A percentile compares a stretch with the other conserved stretches of the same genome.
Conservation (phyloP, 495 filamentous ascomycete species). For the Aspergillus olivimuriae region DNA sequence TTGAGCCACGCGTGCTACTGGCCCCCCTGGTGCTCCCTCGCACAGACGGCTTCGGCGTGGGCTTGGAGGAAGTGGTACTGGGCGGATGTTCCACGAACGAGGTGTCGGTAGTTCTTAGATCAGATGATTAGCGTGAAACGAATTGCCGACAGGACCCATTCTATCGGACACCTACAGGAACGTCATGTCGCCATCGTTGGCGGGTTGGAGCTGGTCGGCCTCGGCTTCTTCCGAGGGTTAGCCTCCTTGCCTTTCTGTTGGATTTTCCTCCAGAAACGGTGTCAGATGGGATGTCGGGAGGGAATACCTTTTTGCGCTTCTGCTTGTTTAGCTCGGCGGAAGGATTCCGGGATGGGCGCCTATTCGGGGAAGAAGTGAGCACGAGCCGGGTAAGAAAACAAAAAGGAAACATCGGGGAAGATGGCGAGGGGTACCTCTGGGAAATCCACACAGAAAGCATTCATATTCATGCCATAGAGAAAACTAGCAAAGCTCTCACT, state of each 20-base stretch:
- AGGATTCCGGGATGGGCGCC: conserved; percentile 66
- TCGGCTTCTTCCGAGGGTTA: too few relatives aligned
- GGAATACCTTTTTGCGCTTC: conserved; percentile 41
- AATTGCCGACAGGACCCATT: too few relatives aligned
- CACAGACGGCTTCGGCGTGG: conserved; percentile 55
- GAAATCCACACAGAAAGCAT: conserved; percentile 98
- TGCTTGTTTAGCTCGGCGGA: conserved; percentile 58
- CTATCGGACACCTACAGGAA: conserved; percentile 79
- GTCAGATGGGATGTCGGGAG: too few relatives aligned
- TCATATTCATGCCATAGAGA: conserved; percentile 95
- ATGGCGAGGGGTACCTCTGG: conserved; percentile 59
- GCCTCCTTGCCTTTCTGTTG: too few relatives aligned
- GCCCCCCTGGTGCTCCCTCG: conserved; percentile 26
- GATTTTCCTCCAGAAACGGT: too few relatives aligned
- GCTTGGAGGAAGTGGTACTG: conserved; percentile 52
- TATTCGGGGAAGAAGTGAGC: conserved; percentile 22
- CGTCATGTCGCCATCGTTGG: conserved; percentile 65
- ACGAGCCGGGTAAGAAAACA: background rate
- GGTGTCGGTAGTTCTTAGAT: conserved; percentile 78
- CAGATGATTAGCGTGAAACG: background rate
- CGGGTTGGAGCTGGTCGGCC: conserved; percentile 18
- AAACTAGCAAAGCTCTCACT: conserved; percentile 95
- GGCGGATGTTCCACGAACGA: conserved; percentile 89
- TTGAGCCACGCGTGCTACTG: conserved; percentile 32
- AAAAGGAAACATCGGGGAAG: background rate